Evolutionary conservation across 2,329 filamentous ascomycete species (phyloP).

Genomic region (Colletotrichum truncatum): DNA sequence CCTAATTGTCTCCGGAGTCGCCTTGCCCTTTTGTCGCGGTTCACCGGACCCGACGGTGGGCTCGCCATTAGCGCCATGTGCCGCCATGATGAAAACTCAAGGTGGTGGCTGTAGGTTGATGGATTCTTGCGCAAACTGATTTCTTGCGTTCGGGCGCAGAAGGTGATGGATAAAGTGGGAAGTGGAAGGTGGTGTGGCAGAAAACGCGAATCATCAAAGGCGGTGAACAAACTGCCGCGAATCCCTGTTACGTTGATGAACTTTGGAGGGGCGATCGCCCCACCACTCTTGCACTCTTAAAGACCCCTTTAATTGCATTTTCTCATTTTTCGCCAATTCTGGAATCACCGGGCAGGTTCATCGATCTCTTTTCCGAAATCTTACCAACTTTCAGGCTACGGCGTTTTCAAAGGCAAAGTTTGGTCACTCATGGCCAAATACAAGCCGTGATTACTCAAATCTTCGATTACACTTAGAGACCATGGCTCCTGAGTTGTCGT

Average conservation of each 20-base stretch:
- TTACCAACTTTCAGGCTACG: neutral
- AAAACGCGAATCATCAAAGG: conserved; percentile 22
- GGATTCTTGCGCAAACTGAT: neutral
- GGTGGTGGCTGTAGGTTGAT: conserved; percentile 16
- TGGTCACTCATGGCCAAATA: neutral
- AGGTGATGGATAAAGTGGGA: neutral
- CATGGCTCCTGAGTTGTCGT: conserved; percentile 63
- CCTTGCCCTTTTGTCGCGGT: conserved; percentile 77
- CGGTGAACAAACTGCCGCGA: conserved; percentile 18
- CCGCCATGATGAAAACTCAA: conserved; percentile 59
- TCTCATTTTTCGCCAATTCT: conserved; percentile 7
- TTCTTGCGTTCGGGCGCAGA: neutral
- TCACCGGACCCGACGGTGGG: conserved; percentile 64
- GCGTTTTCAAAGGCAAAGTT: neutral
- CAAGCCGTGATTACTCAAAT: neutral
- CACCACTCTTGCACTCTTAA: neutral
- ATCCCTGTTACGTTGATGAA: neutral
- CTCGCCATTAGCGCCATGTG: conserved; percentile 58
- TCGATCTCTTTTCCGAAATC: neutral
- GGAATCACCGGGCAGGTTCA: neutral
- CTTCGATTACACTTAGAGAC: conserved; percentile 1
- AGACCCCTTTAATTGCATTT: conserved; percentile 20
- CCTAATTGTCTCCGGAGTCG: conserved; percentile 86
- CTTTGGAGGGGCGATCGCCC: neutral
- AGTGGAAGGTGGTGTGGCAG: conserved; percentile 26